A percentile compares a stretch with the other conserved stretches of the same genome.
Evolutionary conservation across 192 early-diverging fungal genomes (phyloP).

Genomic region (Coemansia aciculifera): DNA sequence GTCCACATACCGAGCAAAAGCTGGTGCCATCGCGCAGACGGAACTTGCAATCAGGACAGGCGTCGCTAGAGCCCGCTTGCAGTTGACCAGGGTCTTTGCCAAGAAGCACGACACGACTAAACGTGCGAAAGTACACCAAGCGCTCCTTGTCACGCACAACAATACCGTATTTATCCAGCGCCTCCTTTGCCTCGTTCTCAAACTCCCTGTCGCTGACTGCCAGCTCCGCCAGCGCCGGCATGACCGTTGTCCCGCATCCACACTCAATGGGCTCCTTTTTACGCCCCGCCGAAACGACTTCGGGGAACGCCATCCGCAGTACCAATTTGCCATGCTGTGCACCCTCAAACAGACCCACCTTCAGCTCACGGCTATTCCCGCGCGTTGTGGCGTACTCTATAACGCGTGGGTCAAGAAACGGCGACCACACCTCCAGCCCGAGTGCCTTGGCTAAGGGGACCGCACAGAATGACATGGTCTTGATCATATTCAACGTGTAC

Average conservation of each 20-base stretch:
- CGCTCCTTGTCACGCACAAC: conserved; percentile 65
- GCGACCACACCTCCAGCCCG: conserved; percentile 53
- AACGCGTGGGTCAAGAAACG: conserved; percentile 58
- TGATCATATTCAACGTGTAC: conserved; percentile 57
- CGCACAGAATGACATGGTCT: conserved; percentile 58
- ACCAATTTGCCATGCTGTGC: conserved; percentile 60
- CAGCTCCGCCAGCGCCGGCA: conserved; percentile 55
- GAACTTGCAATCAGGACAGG: conserved; percentile 66
- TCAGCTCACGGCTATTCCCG: conserved; percentile 39
- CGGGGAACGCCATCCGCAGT: conserved; percentile 63
- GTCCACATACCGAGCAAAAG: conserved; percentile 67
- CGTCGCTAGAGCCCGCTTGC: conserved; percentile 30
- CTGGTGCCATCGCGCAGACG: conserved; percentile 55
- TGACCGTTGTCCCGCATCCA: conserved; percentile 60
- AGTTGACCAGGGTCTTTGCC: neutral
- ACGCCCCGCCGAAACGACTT: conserved; percentile 61
- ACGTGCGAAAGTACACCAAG: conserved; percentile 61
- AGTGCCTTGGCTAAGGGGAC: conserved; percentile 53
- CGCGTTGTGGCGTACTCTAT: conserved; percentile 53
- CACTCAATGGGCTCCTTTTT: conserved; percentile 69
- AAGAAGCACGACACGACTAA: conserved; percentile 51
- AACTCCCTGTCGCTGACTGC: conserved; percentile 25
- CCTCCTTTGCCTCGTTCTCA: conserved; percentile 23
- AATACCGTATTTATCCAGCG: conserved; percentile 51
- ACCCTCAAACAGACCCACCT: conserved; percentile 49